Evolutionary conservation across 2,329 filamentous ascomycete species (phyloP).

Genomic region (Aureobasidium vineae): DNA sequence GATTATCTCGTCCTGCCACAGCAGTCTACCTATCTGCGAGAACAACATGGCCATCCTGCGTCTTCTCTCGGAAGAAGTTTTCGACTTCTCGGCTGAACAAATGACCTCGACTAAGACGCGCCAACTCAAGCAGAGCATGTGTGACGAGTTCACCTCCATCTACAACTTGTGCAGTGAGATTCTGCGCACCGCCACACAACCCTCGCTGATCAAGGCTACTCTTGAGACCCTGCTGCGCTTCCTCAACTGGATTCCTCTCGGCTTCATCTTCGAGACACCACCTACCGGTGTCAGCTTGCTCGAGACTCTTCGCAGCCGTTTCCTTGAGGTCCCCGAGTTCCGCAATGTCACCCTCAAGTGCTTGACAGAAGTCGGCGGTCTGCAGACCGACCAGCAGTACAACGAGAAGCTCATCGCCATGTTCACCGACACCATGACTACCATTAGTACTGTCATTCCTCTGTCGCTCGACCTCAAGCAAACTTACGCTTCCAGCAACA

Average conservation of each 20-base stretch:
- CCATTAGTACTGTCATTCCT: slow-evolving; percentile 90
- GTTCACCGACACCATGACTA: slow-evolving; percentile 95
- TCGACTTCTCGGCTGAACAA: slow-evolving; percentile 97
- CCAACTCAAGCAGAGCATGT: slow-evolving; percentile 98
- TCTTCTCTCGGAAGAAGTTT: slow-evolving; percentile 94
- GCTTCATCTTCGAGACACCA: slow-evolving; percentile 97
- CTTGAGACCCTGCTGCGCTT: slow-evolving; percentile 93
- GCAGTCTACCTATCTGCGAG: slow-evolving; percentile 94
- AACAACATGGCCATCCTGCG: slow-evolving; percentile 99
- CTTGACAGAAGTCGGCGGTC: slow-evolving; percentile 91
- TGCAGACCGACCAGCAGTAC: slow-evolving; percentile 83
- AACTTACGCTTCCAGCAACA: slow-evolving; percentile 88
- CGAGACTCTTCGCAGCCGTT: slow-evolving; percentile 87
- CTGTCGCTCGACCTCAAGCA: slow-evolving; percentile 84
- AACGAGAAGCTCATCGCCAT: slow-evolving; percentile 96
- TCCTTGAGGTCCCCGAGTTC: slow-evolving; percentile 91
- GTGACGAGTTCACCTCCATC: slow-evolving; percentile 95
- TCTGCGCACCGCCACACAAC: slow-evolving; percentile 81
- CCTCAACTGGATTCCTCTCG: slow-evolving; percentile 97
- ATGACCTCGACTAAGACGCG: slow-evolving; percentile 99
- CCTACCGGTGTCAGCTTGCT: slow-evolving; percentile 64
- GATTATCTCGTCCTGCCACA: slow-evolving; percentile 94
- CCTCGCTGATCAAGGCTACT: slow-evolving; percentile 91
- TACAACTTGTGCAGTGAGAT: slow-evolving; percentile 98
- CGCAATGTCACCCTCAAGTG: slow-evolving; percentile 96